These are phyloP conservation scores for Colletotrichum lentis DNA, from an alignment of 2,329 filamentous ascomycete species.

Conservation along the genomic window DNA sequence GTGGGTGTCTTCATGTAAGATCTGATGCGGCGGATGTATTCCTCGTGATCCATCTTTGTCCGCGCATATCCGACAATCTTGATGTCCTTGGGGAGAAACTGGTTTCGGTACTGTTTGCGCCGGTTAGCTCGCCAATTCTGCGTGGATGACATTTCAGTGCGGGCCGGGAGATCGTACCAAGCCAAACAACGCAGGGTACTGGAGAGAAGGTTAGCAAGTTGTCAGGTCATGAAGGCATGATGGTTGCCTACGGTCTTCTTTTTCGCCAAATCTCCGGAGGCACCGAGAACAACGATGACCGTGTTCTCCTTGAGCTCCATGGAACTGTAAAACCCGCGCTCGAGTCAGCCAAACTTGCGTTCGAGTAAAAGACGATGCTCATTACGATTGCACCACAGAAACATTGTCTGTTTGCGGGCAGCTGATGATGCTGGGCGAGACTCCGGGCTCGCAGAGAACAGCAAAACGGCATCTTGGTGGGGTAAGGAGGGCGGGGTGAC, in stretches of 20 bases:
- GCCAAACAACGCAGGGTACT: slow-evolving; percentile 98
- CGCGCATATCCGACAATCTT: slow-evolving; percentile 98
- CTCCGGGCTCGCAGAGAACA: slow-evolving; percentile 15
- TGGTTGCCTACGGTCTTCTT: slow-evolving; percentile 86
- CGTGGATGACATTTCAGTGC: background rate
- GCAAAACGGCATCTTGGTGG: slow-evolving; percentile 33
- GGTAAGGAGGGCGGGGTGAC: slow-evolving; percentile 37
- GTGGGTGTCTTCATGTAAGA: slow-evolving; percentile 99
- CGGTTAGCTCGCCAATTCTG: slow-evolving; percentile 24
- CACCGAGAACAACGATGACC: slow-evolving; percentile 93
- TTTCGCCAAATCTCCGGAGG: slow-evolving; percentile 97
- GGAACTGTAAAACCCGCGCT: slow-evolving; percentile 60
- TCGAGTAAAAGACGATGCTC: background rate
- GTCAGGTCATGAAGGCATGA: slow-evolving; percentile 6
- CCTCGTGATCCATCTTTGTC: slow-evolving; percentile 98
- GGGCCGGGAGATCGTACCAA: slow-evolving; percentile 71
- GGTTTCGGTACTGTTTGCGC: slow-evolving; percentile 83
- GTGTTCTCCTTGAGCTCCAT: slow-evolving; percentile 99
- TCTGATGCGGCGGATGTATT: slow-evolving; percentile 92
- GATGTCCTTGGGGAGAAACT: slow-evolving; percentile 96
- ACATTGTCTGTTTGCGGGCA: background rate
- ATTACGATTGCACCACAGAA: slow-evolving; percentile 13
- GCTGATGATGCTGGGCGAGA: slow-evolving; percentile 12
- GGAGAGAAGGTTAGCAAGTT: slow-evolving; percentile 43
- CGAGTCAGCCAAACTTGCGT: slow-evolving; percentile 26